Evolutionary conservation across 2,329 filamentous ascomycete genomes (phyloP), one percentile per base, ranked within the genome.

Genomic region (Teratosphaeria destructans): DNA sequence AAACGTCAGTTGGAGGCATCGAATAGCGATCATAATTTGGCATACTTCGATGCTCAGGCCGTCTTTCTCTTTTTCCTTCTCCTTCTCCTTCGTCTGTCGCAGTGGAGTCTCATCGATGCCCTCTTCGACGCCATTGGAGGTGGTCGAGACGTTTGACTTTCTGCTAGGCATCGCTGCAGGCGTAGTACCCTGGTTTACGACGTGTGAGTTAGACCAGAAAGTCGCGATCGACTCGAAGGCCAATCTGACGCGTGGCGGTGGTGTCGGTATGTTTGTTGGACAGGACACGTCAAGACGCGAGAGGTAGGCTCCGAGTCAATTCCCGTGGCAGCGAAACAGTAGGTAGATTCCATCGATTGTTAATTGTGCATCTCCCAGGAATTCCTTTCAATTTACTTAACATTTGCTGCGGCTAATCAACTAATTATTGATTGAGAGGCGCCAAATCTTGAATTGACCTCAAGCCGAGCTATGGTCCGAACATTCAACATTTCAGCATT

Each of bases 121-220:
- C 47, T 73, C 70, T 16, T 73, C 70, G 7, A 74, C 73, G 27
- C 73, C 76, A 57, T 72, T 72, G 12, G 73, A 72, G 16, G 65
- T 67, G 34, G 71, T 68, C 3, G 76, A 76, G 57, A 73, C 73
- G 64, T 77, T 79, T 66, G 75, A 78, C 69, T 78, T 79, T 61
- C 75, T 72, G n/a, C 75, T 69, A 5, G 78, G 76, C 78, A 80
- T 79, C 26, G 32, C 54, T 56, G 29, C 19, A 26, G 43, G 29
- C 55, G 47, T 52, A 53, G 56, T n/a, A 23, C n/a, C 3, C 8
- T 23, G 16, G 6, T 49, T n/a, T 49, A 23, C 43, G 23, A 49
- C 34, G 39, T 23, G 43, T 52, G 54, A 56, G 54, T 5, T 12
- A 19, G 14, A 2, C 1, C 54, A 56, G 43, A 19, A 7, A 27